phyloP scores from a whole-genome alignment of 2,329 filamentous ascomycete genomes.

The Saccharata proteae region DNA sequence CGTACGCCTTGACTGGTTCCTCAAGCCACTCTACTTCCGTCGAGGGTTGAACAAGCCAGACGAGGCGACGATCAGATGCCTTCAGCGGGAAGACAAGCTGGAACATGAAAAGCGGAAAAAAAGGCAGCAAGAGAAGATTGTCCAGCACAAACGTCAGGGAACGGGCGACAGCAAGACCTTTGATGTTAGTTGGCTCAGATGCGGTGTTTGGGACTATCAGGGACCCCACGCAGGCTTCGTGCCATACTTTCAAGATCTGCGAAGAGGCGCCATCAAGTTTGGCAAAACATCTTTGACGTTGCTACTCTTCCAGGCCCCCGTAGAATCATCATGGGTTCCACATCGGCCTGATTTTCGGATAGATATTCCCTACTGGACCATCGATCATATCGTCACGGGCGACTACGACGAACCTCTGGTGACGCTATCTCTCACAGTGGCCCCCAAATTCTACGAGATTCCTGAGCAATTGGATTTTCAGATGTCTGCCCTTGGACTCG shows the following conservation, averaged over 20 bases:
- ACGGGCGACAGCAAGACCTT: constrained; percentile 3
- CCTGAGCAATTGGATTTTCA: constrained; percentile 9
- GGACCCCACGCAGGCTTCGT: constrained; percentile 24
- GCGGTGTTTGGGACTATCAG: constrained; percentile 33
- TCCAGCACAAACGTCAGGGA: not conserved
- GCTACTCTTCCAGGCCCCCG: constrained; percentile 12
- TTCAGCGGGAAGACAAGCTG: constrained; percentile 14
- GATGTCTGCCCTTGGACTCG: constrained; percentile 10
- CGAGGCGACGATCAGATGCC: constrained; percentile 14
- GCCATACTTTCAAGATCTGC: constrained; percentile 29
- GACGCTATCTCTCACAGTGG: constrained; percentile 24
- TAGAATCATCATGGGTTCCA: constrained; percentile 19
- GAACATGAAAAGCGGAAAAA: not conserved
- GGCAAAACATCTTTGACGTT: constrained; percentile 19
- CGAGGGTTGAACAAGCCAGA: constrained; percentile 16
- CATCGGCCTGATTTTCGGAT: constrained; percentile 18
- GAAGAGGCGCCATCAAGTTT: constrained; percentile 26
- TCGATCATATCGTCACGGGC: constrained; percentile 26
- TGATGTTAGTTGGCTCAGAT: constrained; percentile 19
- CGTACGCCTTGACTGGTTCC: constrained; percentile 2
- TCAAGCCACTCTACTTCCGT: constrained; percentile 10
- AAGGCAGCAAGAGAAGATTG: not conserved
- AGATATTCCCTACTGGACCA: constrained; percentile 31
- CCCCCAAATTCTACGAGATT: constrained; percentile 29
- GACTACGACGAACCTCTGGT: constrained; percentile 19